These are phyloP conservation scores for Botrytis tulipae DNA, from an alignment of 2,329 filamentous ascomycete species.

Conservation along the genomic window DNA sequence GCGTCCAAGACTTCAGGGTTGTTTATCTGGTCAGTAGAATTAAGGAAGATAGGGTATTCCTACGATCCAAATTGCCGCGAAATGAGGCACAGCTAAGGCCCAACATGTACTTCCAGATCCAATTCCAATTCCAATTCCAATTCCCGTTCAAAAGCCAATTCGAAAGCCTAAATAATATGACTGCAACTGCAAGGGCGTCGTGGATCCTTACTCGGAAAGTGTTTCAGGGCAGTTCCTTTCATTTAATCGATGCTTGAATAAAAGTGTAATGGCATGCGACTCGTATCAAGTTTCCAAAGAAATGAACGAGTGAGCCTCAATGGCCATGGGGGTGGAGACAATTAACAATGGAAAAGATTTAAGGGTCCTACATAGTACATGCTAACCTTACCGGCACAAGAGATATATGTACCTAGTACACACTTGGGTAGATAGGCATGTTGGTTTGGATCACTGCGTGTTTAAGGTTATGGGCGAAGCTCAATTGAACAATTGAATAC, in stretches of 20 bases:
- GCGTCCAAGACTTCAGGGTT: not conserved
- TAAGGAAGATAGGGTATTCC: constrained; percentile 13
- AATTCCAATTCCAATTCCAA: not conserved
- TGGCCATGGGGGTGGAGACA: not conserved
- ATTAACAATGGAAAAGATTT: not conserved
- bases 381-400: not conserved
- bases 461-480: not conserved
- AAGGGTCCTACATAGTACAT: not conserved
- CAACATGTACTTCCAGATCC: not conserved
- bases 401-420: not conserved
- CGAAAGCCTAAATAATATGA: not conserved
- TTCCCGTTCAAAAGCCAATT: not conserved
- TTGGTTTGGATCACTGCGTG: not conserved
- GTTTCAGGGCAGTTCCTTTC: constrained; percentile 12
- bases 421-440: not conserved
- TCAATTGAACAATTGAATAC: not conserved
- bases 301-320: constrained; percentile 12
- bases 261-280: constrained; percentile 9
- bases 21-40: constrained; percentile 9
- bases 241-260: constrained; percentile 12
- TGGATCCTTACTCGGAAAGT: constrained; percentile 17
- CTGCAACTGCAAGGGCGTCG: constrained; percentile 12
- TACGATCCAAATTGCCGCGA: constrained; percentile 14
- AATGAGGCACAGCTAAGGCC: constrained; percentile 7
- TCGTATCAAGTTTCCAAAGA: constrained; percentile 5